phyloP scores from a whole-genome alignment of 2,329 filamentous ascomycete species.

The Microsporum canis region DNA sequence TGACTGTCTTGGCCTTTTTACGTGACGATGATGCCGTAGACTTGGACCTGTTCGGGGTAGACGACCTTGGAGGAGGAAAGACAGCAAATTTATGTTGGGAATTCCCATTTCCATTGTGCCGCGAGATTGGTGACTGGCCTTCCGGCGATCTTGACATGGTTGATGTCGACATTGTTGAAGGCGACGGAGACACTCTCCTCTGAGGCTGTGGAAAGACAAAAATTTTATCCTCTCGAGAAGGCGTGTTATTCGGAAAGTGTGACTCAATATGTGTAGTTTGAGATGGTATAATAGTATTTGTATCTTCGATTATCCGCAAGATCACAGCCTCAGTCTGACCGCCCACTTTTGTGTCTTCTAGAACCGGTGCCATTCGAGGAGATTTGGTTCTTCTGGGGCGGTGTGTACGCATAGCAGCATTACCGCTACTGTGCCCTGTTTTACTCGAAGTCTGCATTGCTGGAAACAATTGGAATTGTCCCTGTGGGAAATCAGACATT shows the following conservation, averaged over 20 bases:
- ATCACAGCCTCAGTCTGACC: constrained; percentile 28
- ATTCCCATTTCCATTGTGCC: not conserved
- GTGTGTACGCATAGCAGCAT: constrained; percentile 27
- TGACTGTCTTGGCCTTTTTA: not conserved
- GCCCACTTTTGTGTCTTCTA: constrained; percentile 22
- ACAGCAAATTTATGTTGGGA: constrained; percentile 10
- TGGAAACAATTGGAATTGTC: constrained; percentile 33
- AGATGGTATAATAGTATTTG: constrained; percentile 21
- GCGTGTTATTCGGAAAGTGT: not conserved
- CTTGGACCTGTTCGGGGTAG: constrained; percentile 6
- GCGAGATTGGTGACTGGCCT: constrained; percentile 6
- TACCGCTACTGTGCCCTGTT: constrained; percentile 12
- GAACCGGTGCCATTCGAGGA: constrained; percentile 20
- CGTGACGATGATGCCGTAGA: constrained; percentile 1
- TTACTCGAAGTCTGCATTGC: constrained; percentile 24
- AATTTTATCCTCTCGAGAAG: not conserved
- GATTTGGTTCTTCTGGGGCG: constrained; percentile 18
- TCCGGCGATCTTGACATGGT: constrained; percentile 9
- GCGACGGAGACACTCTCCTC: not conserved
- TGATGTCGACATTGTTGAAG: not conserved
- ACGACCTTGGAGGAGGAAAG: constrained; percentile 6
- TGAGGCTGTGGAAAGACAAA: constrained; percentile 1
- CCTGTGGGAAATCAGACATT: constrained; percentile 7
- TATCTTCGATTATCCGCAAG: constrained; percentile 30
- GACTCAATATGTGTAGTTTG: constrained; percentile 14